These are phyloP conservation scores for Plantago ovata DNA, from an alignment of 257 asterid genomes.

Conservation along the genomic window DNA sequence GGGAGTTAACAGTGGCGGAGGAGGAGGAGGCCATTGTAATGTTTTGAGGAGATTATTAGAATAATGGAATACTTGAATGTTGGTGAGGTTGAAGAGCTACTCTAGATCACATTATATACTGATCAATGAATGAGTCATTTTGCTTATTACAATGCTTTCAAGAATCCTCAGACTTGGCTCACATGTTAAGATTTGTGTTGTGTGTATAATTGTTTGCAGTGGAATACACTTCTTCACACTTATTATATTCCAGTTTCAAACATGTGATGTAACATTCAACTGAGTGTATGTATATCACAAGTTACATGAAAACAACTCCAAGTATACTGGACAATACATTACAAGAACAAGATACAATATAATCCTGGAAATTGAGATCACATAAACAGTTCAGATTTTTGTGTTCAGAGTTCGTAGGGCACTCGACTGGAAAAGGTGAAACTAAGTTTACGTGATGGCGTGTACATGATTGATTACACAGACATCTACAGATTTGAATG, in stretches of 20 bases:
- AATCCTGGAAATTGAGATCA: not conserved
- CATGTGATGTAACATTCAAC: too few species aligned
- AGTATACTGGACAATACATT: not conserved
- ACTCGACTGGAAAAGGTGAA: constrained; percentile 26
- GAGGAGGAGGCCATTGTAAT: constrained; percentile 27
- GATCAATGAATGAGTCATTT: constrained; percentile 14
- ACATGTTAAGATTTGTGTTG: constrained; percentile 32
- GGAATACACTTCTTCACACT: constrained; percentile 30
- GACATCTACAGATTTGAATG: not conserved
- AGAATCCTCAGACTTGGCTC: constrained; percentile 44
- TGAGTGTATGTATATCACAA: too few species aligned
- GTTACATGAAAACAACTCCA: not conserved
- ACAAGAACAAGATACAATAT: constrained; percentile 11
- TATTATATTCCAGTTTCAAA: too few species aligned
- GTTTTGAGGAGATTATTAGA: constrained; percentile 6
- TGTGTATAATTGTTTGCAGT: constrained; percentile 40
- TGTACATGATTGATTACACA: not conserved
- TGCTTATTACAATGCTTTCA: constrained; percentile 37
- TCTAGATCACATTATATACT: constrained; percentile 18
- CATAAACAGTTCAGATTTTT: not conserved
- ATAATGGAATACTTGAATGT: constrained; percentile 18
- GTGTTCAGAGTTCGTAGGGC: constrained; percentile 13
- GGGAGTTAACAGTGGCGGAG: constrained; percentile 14
- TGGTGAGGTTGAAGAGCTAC: constrained; percentile 17
- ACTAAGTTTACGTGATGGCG: constrained; percentile 6